Conservation (phyloP, 352 stramenopile genomes). For the Phytopythium boreale region DNA sequence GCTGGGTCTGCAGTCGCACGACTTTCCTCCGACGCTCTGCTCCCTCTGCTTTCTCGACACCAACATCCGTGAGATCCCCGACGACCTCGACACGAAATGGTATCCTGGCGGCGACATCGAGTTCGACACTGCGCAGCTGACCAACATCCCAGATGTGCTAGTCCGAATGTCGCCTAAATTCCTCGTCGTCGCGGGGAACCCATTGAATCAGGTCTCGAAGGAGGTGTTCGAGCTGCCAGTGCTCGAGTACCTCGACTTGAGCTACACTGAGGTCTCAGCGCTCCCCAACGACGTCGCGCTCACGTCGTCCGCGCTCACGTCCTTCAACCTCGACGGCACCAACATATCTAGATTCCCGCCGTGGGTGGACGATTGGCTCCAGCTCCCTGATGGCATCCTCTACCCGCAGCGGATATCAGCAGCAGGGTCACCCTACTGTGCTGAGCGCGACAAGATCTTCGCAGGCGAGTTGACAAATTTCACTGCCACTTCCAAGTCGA, state of each 20-base stretch:
- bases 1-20: constrained; percentile 3
- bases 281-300: constrained; percentile 1
- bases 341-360: background rate
- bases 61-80: constrained; percentile 5
- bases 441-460: background rate
- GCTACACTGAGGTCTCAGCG: background rate
- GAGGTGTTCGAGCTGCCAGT: constrained; percentile 1
- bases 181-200: constrained; percentile 2
- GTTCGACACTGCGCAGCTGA: background rate
- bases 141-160: background rate
- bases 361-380: background rate
- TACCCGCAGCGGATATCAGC: constrained; percentile 1
- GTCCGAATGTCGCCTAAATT: background rate
- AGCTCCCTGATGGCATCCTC: background rate
- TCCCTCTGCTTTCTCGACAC: constrained; percentile 2
- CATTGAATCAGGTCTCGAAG: background rate
- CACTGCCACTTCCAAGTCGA: background rate
- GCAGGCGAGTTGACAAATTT: background rate
- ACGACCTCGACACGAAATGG: constrained; percentile 8
- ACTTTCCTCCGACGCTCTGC: background rate
- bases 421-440: background rate
- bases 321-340: background rate
- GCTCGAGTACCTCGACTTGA: constrained; percentile 3
- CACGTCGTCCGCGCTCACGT: background rate
- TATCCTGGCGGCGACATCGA: background rate